Percentiles rank a stretch among this genome's conserved stretches.
phyloP scores from a whole-genome alignment of 495 filamentous ascomycete species.

The Hypoxylon intermedium region DNA sequence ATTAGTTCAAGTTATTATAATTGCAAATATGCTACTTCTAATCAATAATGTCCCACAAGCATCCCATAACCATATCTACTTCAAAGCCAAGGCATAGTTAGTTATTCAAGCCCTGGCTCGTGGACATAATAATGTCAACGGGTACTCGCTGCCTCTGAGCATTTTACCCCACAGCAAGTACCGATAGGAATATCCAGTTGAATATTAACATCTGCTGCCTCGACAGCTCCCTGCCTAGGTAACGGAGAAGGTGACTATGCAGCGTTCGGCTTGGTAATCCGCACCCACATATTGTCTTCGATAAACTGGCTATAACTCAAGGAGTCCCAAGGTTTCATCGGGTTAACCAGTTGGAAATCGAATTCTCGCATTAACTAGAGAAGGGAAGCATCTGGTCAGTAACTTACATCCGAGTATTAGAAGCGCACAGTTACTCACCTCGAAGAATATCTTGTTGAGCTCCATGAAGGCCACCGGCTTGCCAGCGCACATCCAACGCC shows the following conservation, averaged over 20 bases:
- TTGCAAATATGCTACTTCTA: too few relatives aligned
- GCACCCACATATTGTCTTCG: constrained; percentile 32
- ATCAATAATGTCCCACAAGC: too few relatives aligned
- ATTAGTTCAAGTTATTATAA: too few relatives aligned
- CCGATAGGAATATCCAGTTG: too few relatives aligned
- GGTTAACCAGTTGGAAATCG: constrained; percentile 55
- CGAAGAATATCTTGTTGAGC: constrained; percentile 64
- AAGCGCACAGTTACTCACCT: constrained; percentile 44
- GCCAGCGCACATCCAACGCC: constrained; percentile 54
- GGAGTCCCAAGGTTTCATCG: constrained; percentile 30
- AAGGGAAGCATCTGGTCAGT: neutral
- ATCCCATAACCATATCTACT: too few relatives aligned
- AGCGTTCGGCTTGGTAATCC: constrained; percentile 11
- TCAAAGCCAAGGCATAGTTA: too few relatives aligned
- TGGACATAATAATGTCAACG: too few relatives aligned
- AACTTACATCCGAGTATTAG: neutral
- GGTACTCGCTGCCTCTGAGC: too few relatives aligned
- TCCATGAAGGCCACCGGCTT: constrained; percentile 56
- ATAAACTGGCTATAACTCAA: constrained; percentile 30
- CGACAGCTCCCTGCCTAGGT: neutral
- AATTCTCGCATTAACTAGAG: constrained; percentile 41
- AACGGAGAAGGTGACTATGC: neutral
- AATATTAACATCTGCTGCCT: neutral
- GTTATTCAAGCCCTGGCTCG: too few relatives aligned
- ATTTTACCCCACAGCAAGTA: too few relatives aligned